These are phyloP conservation scores for Baeospora myosura DNA, from an alignment of 1,284 basidiomycete species.

Conservation along the genomic window DNA sequence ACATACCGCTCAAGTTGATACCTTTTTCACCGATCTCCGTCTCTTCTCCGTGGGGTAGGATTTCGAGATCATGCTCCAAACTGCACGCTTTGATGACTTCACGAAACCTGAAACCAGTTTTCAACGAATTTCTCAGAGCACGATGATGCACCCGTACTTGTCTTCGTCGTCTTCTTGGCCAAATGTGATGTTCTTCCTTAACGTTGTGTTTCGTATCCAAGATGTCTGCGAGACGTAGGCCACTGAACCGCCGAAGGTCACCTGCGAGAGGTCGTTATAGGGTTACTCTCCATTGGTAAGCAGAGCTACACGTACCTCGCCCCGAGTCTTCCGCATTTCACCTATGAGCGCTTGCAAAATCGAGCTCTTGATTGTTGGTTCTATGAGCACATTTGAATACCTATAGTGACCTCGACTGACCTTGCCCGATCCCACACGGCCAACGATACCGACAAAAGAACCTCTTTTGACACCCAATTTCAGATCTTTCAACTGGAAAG, in stretches of 20 bases:
- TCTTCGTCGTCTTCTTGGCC: conserved; percentile 51
- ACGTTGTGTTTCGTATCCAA: conserved; percentile 74
- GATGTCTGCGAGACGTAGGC: conserved; percentile 74
- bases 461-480: conserved; percentile 54
- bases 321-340: conserved; percentile 65
- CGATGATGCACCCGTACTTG: conserved; percentile 27
- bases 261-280: conserved; percentile 25
- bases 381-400: not conserved
- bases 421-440: conserved; percentile 49
- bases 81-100: conserved; percentile 54
- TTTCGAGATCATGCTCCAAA: conserved; percentile 57
- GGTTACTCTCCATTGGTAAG: not conserved
- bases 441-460: conserved; percentile 66
- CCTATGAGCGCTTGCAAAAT: conserved; percentile 69
- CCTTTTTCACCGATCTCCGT: conserved; percentile 87
- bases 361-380: conserved; percentile 39
- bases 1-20: conserved; percentile 53
- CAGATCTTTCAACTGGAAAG: conserved; percentile 56
- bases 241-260: conserved; percentile 58
- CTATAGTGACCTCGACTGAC: not conserved
- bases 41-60: conserved; percentile 57
- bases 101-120: conserved; percentile 31
- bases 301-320: conserved; percentile 33
- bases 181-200: conserved; percentile 64
- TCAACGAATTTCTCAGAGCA: not conserved